Base-by-base conservation (phyloP, 805 yeast species). In the Candida germanica region DNA sequence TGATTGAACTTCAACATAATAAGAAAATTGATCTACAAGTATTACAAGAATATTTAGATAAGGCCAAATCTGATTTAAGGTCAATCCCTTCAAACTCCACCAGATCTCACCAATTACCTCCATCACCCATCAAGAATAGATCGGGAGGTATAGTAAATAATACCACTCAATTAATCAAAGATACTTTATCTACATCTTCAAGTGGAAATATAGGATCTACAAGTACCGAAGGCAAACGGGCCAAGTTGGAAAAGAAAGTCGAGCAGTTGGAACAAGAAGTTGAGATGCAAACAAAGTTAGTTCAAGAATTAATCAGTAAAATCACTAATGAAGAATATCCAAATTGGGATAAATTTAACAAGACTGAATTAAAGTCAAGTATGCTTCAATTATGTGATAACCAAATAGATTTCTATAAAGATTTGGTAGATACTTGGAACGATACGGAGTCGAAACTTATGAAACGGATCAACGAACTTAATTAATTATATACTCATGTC, bases 21-120 rank as follows among this genome's bases (percentile, higher is more conserved):
- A 89, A 89, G 57, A 89, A 86, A 49, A 75, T 91, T 18, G 98
- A 91, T 56, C 81, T 83, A 51, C 97, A 93, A 54, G 94, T 85
- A 34, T 66, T 91, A 29, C 75, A 78, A 26, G 94, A 84, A 36
- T 91, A 91, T 60, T 64, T 88, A 38, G 69, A 71, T 26, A 83
- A 86, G 50, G 79, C 95, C 0, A 70, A 75, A 32, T 64, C 65
- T 26, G 98, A 91, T 47, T 78, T 79, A 47, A 74, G 41, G 10
- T 36, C 38, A 15, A 20, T 58, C 12, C 55, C 56, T 16, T 48
- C 50, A 10, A 27, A 37, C n/a, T 35, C 40, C 6, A 6, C 31
- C 3, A 26, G 29, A 13, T 27, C 31, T 6, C 47, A 42, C 10
- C 40, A 29, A 29, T 48, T 56, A 4, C 65, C 70, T 2, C 67